A percentile compares a stretch with the other conserved stretches of the same genome.
Conservation (phyloP, 768 basidiomycete species). For the Tulasnella sp. region DNA sequence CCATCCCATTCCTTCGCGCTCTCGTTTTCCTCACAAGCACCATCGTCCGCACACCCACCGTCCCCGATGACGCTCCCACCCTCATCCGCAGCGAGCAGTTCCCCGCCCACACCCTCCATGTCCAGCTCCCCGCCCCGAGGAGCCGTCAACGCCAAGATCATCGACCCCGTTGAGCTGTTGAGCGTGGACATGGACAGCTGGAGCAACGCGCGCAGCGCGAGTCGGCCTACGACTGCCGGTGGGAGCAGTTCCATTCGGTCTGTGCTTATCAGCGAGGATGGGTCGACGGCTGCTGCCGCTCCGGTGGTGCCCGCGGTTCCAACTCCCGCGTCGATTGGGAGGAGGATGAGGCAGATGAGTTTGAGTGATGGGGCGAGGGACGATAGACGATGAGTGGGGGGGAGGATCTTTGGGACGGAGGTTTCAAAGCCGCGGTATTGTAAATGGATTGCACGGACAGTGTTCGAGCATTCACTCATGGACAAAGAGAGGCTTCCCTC, state of each 20-base stretch:
- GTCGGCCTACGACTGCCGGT: not conserved
- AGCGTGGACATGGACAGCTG: not conserved
- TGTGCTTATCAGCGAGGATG: not conserved
- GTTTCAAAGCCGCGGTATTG: not conserved
- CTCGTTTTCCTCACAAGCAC: not conserved
- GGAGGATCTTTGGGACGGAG: not conserved
- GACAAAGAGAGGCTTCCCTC: not conserved
- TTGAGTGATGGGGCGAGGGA: not conserved
- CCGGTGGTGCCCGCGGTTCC: not conserved
- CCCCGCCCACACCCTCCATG: not conserved
- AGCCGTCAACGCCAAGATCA: not conserved
- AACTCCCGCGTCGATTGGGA: not conserved
- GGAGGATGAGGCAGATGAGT: conserved; percentile 3
- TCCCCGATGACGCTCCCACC: not conserved
- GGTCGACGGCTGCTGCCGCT: not conserved
- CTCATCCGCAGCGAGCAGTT: not conserved
- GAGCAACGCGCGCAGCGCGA: not conserved
- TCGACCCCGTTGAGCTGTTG: not conserved
- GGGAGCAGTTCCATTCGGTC: not conserved
- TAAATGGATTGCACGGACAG: not conserved
- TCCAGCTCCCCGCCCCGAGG: not conserved
- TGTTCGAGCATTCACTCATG: not conserved
- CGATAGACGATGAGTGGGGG: not conserved
- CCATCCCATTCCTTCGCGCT: not conserved
- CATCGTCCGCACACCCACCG: not conserved